These are phyloP conservation scores for Paralagenidium karlingii DNA, from an alignment of 352 stramenopile species.

Conservation along the genomic window DNA sequence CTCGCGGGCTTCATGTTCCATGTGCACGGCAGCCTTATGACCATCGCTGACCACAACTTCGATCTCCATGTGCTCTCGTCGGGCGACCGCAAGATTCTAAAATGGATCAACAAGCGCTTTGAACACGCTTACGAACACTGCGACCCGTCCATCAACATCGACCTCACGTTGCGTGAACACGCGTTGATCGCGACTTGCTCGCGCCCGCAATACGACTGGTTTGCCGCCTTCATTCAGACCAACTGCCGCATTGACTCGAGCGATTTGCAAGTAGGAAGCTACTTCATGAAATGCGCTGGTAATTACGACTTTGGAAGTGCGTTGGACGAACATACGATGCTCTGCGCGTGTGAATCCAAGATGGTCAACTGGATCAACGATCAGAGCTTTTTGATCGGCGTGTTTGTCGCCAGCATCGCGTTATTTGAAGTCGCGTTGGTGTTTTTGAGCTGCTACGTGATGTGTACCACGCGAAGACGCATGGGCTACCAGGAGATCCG, in stretches of 20 bases:
- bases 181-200: conserved; percentile 34
- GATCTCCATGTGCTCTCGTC: conserved; percentile 37
- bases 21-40: conserved; percentile 57
- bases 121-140: conserved; percentile 63
- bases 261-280: conserved; percentile 36
- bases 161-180: conserved; percentile 23
- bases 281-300: conserved; percentile 59
- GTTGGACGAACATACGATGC: conserved; percentile 67
- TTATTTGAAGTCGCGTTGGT: conserved; percentile 72
- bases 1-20: conserved; percentile 72
- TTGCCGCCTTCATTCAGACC: conserved; percentile 50
- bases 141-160: conserved; percentile 48
- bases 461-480: conserved; percentile 56
- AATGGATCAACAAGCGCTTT: conserved; percentile 69
- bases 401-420: conserved; percentile 71
- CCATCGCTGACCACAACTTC: conserved; percentile 54
- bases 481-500: conserved; percentile 77
- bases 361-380: conserved; percentile 75
- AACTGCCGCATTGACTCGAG: conserved; percentile 50
- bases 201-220: conserved; percentile 53
- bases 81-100: conserved; percentile 47
- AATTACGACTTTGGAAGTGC: conserved; percentile 46
- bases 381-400: conserved; percentile 58
- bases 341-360: conserved; percentile 67
- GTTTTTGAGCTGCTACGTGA: conserved; percentile 70